Evolutionary conservation across 371 early-diverging fungal species (phyloP), one percentile per base, ranked within the genome.

Genomic region (Blastocladiella emersonii): DNA sequence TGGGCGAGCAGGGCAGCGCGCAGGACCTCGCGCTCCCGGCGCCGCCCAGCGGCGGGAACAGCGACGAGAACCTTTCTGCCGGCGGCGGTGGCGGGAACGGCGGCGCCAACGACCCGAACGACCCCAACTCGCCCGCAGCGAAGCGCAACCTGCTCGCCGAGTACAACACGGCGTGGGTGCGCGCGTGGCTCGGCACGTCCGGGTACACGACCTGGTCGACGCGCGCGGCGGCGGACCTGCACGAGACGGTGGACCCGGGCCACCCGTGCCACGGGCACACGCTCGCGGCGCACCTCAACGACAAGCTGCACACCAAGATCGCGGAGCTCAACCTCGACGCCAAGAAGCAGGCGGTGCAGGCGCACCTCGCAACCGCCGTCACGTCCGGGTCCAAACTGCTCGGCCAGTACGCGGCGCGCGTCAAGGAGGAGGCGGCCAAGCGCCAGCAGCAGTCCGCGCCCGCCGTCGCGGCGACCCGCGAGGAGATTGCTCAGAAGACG

Each of bases 121-220:
- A 32, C 68, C 72, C 17, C 71, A 65, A 60, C 49, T 64, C 8
- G 76, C 70, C 62, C 74, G 71, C 64, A 72, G 70, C 55, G 70
- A 73, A 63, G 70, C 56, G 5, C 25, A 39, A 1, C 27, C 32
- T 51, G 44, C 23, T 57, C 30, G 5, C 37, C 36, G 23, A 39
- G 53, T 68, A 7, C 23, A 23, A 55, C 41, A 2, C 39, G 13
- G 30, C 51, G 5, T 23, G 27, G 34, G 34, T 37, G 12, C 19
- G 15, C 25, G 23, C 51, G 8, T 21, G 44, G 21, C n/a, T 23
- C 7, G 34, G 36, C 1, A 19, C 27, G 48, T 77, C 80, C 64
- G 65, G 83, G 12, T 61, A 74, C 8, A 89, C 88, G 67, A 87
- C 82, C 69, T 83, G 85, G 34, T 72, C 74, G 63, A 70, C 71